phyloP scores from a whole-genome alignment of 805 yeast species.

The Teunomyces tritomae region DNA sequence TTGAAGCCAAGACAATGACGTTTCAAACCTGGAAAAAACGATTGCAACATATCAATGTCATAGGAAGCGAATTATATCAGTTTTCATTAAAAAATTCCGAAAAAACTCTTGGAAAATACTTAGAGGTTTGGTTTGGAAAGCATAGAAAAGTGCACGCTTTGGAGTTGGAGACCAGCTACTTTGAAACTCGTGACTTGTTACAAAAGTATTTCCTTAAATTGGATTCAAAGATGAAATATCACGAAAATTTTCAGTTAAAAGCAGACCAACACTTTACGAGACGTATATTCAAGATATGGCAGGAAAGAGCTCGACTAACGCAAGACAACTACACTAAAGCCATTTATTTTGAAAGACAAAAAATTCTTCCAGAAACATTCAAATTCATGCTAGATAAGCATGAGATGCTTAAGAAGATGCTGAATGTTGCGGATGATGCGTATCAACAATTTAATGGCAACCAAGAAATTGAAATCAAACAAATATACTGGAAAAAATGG shows the following conservation, averaged over 20 bases:
- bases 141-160: neutral
- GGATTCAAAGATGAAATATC: conserved; percentile 9
- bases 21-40: conserved; percentile 23
- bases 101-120: neutral
- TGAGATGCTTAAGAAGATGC: neutral
- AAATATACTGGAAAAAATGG: conserved; percentile 9
- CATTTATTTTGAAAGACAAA: neutral
- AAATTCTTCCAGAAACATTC: neutral
- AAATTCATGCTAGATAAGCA: neutral
- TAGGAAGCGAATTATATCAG: neutral
- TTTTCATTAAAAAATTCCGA: neutral
- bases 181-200: neutral
- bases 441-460: neutral
- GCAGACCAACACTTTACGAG: neutral
- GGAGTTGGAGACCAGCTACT: neutral
- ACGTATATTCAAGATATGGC: conserved; percentile 1
- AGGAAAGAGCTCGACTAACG: neutral
- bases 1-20: neutral
- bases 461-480: neutral
- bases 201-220: conserved; percentile 10
- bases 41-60: neutral
- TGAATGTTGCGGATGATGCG: neutral
- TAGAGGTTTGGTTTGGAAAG: neutral
- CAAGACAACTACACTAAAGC: neutral
- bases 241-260: neutral